A percentile compares a stretch with the other conserved stretches of the same genome.
phyloP scores from a whole-genome alignment of 2,329 filamentous ascomycete genomes.

The Pseudogymnoascus sp. region DNA sequence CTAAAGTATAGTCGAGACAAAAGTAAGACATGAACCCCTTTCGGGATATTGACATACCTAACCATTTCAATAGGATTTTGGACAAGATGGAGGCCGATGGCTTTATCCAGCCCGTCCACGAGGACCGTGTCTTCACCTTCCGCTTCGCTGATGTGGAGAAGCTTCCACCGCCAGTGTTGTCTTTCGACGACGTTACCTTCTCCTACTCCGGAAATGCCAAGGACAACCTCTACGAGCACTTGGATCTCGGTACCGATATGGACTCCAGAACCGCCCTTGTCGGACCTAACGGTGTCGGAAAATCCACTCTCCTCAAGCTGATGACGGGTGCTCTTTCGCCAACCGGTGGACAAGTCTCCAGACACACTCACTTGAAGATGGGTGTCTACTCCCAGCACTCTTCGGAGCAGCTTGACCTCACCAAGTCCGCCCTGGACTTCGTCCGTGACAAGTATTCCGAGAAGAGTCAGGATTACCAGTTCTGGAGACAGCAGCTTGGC shows the following conservation, averaged over 20 bases:
- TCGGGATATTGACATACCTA: background rate
- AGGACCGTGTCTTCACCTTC: constrained; percentile 91
- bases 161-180: constrained; percentile 92
- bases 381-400: constrained; percentile 98
- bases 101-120: constrained; percentile 83
- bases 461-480: constrained; percentile 96
- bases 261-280: constrained; percentile 95
- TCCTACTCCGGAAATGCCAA: constrained; percentile 86
- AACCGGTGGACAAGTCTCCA: constrained; percentile 71
- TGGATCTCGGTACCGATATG: constrained; percentile 99
- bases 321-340: constrained; percentile 95
- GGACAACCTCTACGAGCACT: constrained; percentile 92
- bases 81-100: constrained; percentile 99
- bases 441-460: constrained; percentile 88
- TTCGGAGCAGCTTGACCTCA: constrained; percentile 94
- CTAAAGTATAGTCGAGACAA: constrained; percentile 61
- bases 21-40: constrained; percentile 40
- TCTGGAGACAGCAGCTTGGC: constrained; percentile 97
- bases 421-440: constrained; percentile 95
- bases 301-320: constrained; percentile 89
- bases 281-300: constrained; percentile 97
- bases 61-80: constrained; percentile 53
- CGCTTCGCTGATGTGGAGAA: constrained; percentile 98
- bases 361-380: constrained; percentile 97
- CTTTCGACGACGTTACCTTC: constrained; percentile 96